Evolutionary conservation across 2,329 filamentous ascomycete species (phyloP).

Genomic region (Zelopaecilomyces penicillatus): DNA sequence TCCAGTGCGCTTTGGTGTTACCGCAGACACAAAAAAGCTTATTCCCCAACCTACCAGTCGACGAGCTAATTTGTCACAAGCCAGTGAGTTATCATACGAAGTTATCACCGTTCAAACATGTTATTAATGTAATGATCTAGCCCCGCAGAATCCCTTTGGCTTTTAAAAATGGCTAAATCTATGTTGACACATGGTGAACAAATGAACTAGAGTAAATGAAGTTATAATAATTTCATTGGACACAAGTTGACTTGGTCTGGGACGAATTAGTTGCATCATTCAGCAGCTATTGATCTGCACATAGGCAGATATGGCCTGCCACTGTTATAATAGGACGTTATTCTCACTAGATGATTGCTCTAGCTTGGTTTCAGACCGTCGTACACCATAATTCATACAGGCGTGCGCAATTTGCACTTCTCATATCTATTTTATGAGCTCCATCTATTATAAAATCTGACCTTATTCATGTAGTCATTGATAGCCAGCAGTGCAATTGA

Average conservation of each 20-base stretch:
- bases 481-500: too few relatives aligned
- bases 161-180: slow-evolving; percentile 26
- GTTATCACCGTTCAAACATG: not conserved
- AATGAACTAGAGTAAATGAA: not conserved
- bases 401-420: too few relatives aligned
- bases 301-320: too few relatives aligned
- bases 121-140: slow-evolving; percentile 18
- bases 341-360: too few relatives aligned
- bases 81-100: slow-evolving; percentile 64
- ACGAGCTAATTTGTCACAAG: slow-evolving; percentile 84
- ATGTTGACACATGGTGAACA: not conserved
- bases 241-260: not conserved
- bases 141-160: slow-evolving; percentile 46
- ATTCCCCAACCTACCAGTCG: slow-evolving; percentile 79
- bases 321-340: too few relatives aligned
- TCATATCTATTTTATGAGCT: too few relatives aligned
- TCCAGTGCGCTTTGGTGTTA: slow-evolving; percentile 79
- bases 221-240: not conserved
- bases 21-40: slow-evolving; percentile 64
- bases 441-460: too few relatives aligned
- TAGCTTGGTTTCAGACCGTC: too few relatives aligned
- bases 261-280: too few relatives aligned
- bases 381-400: too few relatives aligned
- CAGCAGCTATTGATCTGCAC: too few relatives aligned
- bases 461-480: too few relatives aligned